Evolutionary conservation across 805 yeast species (phyloP).

Genomic region (Wickerhamomyces ciferrii): DNA sequence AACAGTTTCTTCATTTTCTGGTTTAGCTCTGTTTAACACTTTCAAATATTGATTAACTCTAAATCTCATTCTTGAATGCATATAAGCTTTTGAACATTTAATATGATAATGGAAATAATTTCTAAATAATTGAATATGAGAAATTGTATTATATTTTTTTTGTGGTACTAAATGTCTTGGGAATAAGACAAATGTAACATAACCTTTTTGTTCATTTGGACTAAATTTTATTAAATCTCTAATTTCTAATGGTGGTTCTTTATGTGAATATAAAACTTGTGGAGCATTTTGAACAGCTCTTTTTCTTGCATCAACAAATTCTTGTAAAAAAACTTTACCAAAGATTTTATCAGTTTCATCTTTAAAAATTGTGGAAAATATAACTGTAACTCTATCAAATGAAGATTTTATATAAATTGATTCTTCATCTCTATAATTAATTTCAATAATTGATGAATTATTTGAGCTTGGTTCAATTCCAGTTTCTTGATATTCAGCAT

Average conservation of each 20-base stretch:
- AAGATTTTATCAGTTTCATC: conserved; percentile 95
- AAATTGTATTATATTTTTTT: conserved; percentile 79
- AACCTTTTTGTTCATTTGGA: conserved; percentile 42
- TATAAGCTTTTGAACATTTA: conserved; percentile 95
- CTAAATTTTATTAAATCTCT: conserved; percentile 36
- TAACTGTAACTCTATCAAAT: conserved; percentile 93
- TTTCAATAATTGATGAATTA: conserved; percentile 21
- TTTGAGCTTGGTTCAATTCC: conserved; percentile 19
- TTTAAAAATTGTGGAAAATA: conserved; percentile 88
- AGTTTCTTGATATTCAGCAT: conserved; percentile 22
- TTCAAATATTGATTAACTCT: conserved; percentile 92
- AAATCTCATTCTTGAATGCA: conserved; percentile 97
- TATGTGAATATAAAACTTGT: conserved; percentile 87
- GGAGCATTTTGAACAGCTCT: conserved; percentile 97
- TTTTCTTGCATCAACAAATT: conserved; percentile 93
- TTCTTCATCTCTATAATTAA: conserved; percentile 91
- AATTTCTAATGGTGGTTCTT: conserved; percentile 90
- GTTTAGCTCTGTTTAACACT: conserved; percentile 94
- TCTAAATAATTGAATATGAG: conserved; percentile 88
- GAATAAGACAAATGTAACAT: conserved; percentile 68
- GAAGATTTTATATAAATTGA: conserved; percentile 87
- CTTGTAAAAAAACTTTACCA: conserved; percentile 86
- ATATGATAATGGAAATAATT: conserved; percentile 98
- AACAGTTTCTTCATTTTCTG: conserved; percentile 77
- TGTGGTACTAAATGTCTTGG: conserved; percentile 70